Evolutionary conservation across 148 eudicot genomes (phyloP), one percentile per base, ranked within the genome.

Genomic region (Diospyros lotus): DNA sequence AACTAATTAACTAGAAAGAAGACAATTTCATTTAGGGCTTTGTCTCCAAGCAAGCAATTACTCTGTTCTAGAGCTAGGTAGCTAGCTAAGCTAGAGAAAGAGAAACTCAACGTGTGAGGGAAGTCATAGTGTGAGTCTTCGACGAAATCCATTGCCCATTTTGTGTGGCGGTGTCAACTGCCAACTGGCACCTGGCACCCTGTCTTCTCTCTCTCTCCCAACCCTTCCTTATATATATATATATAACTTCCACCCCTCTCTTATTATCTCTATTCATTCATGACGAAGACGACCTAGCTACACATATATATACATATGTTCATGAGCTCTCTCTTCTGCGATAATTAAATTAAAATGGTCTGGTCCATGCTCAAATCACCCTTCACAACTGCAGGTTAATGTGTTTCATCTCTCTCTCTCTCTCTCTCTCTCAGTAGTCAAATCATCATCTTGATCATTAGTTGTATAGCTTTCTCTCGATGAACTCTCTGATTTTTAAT

Each of bases 341-440:
- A 41, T 44, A 5, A 42, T 61, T 5, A 12, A 42, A 76, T 50
- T 43, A 76, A 64, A 52, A 79, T 76, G 80, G 66, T 74, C 0
- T 76, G 71, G 68, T 72, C 44, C 54, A 82, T 72, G 71, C 71
- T 79, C 55, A 77, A 66, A 58, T 73, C 64, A 11, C 69, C 64
- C 66, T 75, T 60, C 61, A 72, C 12, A 1, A 69, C 28, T 9
- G 5, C 59, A 66, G 73, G 81, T 81, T 13, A 9, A 72, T 52
- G 28, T 65, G 6, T 56, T 51, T 17, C 28, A 41, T 67, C 71
- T 75, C 64, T 59, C 42, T 60, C 64, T 73, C 51, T 17, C 45
- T 54, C 64, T 71, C 52, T 40, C 46, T 54, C 48, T 54, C 48
- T 44, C 62, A 42, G 28, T 28, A 28, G 28, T 28, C 28, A 28